A percentile compares a stretch with the other conserved stretches of the same genome.
These are phyloP conservation scores for Rubia balearica DNA, from an alignment of 305 asterid genomes.

Conservation along the genomic window DNA sequence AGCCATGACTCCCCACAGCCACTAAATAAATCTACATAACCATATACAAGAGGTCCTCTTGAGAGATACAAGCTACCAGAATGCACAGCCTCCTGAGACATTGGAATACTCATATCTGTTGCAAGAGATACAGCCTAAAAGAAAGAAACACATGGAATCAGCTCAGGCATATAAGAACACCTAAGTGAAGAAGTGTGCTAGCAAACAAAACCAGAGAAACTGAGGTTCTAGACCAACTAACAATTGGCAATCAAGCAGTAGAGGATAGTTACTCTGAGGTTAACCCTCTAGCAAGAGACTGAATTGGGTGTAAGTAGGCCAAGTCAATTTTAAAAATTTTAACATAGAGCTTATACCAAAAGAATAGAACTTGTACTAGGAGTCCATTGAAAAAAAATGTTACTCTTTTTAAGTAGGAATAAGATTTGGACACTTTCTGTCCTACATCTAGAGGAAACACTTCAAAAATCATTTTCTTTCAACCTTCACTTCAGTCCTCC, in stretches of 20 bases:
- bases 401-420: neutral
- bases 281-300: constrained; percentile 2
- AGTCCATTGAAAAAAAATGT: neutral
- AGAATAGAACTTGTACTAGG: neutral
- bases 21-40: constrained; percentile 83
- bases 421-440: neutral
- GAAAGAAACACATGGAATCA: constrained; percentile 14
- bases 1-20: constrained; percentile 96
- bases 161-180: neutral
- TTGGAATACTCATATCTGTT: constrained; percentile 34
- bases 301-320: neutral
- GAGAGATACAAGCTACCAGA: constrained; percentile 36
- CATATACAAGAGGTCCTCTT: constrained; percentile 60
- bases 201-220: neutral
- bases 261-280: neutral
- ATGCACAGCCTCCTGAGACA: constrained; percentile 34
- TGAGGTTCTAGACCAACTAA: neutral
- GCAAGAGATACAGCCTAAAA: constrained; percentile 36
- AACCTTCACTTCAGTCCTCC: neutral
- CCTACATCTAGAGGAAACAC: neutral
- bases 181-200: neutral
- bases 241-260: neutral
- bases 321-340: neutral
- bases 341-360: too few relatives aligned
- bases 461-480: neutral